These are phyloP conservation scores for Talaromyces atroroseus DNA, from an alignment of 2,329 filamentous ascomycete species.

Conservation along the genomic window DNA sequence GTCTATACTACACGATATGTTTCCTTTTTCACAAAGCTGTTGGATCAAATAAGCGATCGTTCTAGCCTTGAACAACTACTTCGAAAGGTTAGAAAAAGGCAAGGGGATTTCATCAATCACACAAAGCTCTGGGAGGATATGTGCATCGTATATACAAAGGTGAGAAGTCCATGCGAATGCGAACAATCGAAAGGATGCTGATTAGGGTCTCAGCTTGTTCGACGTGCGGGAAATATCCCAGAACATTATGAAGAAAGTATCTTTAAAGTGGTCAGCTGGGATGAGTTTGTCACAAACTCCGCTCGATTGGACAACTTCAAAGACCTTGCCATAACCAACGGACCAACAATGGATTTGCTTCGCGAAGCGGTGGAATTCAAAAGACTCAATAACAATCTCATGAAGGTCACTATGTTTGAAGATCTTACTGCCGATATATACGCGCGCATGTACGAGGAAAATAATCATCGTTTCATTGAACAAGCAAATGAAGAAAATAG, in stretches of 20 bases:
- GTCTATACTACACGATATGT: slow-evolving; percentile 87
- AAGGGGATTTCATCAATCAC: slow-evolving; percentile 66
- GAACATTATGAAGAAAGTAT: slow-evolving; percentile 59
- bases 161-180: slow-evolving; percentile 16
- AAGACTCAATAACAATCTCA: slow-evolving; percentile 76
- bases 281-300: slow-evolving; percentile 59
- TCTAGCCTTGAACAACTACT: slow-evolving; percentile 70
- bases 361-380: slow-evolving; percentile 65
- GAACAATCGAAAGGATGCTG: slow-evolving; percentile 19
- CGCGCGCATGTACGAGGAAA: slow-evolving; percentile 49
- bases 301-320: slow-evolving; percentile 56
- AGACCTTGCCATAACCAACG: slow-evolving; percentile 43
- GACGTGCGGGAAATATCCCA: slow-evolving; percentile 51
- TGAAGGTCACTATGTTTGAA: slow-evolving; percentile 80
- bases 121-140: slow-evolving; percentile 58
- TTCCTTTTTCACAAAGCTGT: slow-evolving; percentile 69
- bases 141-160: slow-evolving; percentile 53
- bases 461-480: slow-evolving; percentile 34
- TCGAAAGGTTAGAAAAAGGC: slow-evolving; percentile 73
- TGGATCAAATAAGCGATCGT: slow-evolving; percentile 70
- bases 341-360: slow-evolving; percentile 55
- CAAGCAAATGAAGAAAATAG: slow-evolving; percentile 41
- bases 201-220: slow-evolving; percentile 45
- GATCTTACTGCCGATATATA: slow-evolving; percentile 93
- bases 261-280: slow-evolving; percentile 59